These are phyloP conservation scores for Claviceps arundinis DNA, from an alignment of 2,329 filamentous ascomycete species.

Conservation along the genomic window DNA sequence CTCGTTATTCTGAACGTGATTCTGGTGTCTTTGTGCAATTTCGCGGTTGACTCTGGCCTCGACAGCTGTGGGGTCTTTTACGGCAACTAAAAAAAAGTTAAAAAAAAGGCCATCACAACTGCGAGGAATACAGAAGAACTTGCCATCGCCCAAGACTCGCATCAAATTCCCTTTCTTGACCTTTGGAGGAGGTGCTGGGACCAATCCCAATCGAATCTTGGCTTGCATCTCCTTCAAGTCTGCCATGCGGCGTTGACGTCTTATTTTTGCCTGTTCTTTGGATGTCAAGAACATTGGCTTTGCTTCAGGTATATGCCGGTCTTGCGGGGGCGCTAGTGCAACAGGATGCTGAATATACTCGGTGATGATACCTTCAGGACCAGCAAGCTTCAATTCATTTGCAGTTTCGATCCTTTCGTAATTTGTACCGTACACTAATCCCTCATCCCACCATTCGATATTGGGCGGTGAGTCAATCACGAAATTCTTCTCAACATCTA, in stretches of 20 bases:
- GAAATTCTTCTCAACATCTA: conserved; percentile 81
- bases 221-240: conserved; percentile 93
- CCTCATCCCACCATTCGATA: conserved; percentile 97
- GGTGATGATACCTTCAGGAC: conserved; percentile 77
- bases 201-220: conserved; percentile 82
- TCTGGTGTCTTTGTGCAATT: conserved; percentile 71
- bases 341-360: conserved; percentile 88
- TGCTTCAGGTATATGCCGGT: conserved; percentile 61
- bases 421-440: conserved; percentile 57
- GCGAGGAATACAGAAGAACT: conserved; percentile 24
- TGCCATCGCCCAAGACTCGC: conserved; percentile 75
- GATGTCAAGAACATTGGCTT: conserved; percentile 89
- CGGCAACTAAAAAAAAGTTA: conserved; percentile 30
- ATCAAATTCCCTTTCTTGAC: conserved; percentile 97
- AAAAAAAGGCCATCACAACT: background rate
- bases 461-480: conserved; percentile 71
- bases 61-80: conserved; percentile 94
- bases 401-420: conserved; percentile 60
- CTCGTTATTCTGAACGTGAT: conserved; percentile 68
- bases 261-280: conserved; percentile 82
- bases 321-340: conserved; percentile 79
- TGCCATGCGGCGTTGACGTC: conserved; percentile 79
- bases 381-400: conserved; percentile 56
- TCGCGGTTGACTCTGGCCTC: conserved; percentile 88
- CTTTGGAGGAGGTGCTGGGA: conserved; percentile 83